Percentiles rank a stretch among this genome's conserved stretches.
phyloP scores from a whole-genome alignment of 257 asterid species.

The Hygrophila difformis region DNA sequence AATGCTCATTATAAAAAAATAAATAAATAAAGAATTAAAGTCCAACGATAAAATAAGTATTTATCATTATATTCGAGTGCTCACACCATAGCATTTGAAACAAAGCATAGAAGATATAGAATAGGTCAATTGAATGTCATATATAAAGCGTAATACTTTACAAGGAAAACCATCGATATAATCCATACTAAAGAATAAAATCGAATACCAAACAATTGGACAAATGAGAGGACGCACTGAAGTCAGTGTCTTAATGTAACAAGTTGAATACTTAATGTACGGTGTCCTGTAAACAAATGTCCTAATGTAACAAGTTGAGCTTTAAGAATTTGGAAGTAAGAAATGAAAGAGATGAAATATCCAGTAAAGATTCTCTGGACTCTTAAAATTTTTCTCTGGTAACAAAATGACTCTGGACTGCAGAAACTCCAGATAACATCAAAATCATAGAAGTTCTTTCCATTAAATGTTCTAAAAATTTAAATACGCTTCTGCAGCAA shows the following conservation, averaged over 20 bases:
- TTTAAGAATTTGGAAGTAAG: neutral
- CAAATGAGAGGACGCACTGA: neutral
- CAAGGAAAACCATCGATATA: too few species aligned
- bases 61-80: neutral
- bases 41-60: neutral
- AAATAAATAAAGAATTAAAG: too few species aligned
- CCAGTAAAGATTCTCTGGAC: neutral
- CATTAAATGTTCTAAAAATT: neutral
- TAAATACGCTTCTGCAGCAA: constrained; percentile 4
- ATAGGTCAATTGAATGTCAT: neutral
- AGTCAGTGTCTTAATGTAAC: neutral
- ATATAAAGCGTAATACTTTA: neutral
- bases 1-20: too few species aligned
- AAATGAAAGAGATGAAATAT: constrained; percentile 7
- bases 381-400: constrained; percentile 4
- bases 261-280: too few species aligned
- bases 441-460: neutral
- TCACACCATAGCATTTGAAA: constrained; percentile 2
- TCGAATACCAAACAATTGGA: neutral
- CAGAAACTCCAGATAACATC: constrained; percentile 6
- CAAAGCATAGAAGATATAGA: neutral
- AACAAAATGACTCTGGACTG: neutral
- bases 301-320: neutral
- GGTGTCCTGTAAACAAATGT: too few species aligned
- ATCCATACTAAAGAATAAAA: neutral